Evolutionary conservation across 768 basidiomycete genomes (phyloP).

Genomic region (Amylocystis lapponica): DNA sequence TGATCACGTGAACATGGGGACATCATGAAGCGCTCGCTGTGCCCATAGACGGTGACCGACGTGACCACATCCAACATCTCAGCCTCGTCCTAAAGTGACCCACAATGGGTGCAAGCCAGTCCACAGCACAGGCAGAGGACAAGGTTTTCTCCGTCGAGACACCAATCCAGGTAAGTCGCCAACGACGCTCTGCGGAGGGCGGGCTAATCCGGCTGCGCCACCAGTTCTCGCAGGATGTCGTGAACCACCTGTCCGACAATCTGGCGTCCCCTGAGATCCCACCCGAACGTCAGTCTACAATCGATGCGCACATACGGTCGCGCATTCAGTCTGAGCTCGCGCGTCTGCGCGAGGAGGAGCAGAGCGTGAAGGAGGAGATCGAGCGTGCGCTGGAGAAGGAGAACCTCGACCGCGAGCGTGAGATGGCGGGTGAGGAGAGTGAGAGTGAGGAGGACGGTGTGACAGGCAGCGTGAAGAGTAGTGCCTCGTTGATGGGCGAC

Average conservation of each 20-base stretch:
- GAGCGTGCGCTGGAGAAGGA: constrained; percentile 79
- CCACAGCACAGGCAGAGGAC: constrained; percentile 48
- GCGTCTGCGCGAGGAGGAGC: constrained; percentile 64
- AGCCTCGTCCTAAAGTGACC: neutral
- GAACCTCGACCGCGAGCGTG: constrained; percentile 73
- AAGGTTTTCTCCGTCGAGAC: constrained; percentile 43
- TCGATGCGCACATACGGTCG: constrained; percentile 69
- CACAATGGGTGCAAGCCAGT: constrained; percentile 65
- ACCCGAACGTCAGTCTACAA: constrained; percentile 62
- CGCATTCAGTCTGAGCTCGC: constrained; percentile 66
- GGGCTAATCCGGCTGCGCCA: no score
- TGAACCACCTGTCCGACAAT: constrained; percentile 70
- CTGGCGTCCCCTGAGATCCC: constrained; percentile 52
- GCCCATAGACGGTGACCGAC: no score
- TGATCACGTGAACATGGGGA: no score
- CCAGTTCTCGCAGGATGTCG: constrained; percentile 81
- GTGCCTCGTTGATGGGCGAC: constrained; percentile 62
- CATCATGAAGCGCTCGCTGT: no score
- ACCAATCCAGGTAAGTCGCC: constrained; percentile 31
- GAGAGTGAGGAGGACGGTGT: constrained; percentile 29
- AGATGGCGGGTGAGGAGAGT: constrained; percentile 36
- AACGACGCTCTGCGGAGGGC: no score
- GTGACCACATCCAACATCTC: neutral
- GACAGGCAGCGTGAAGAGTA: constrained; percentile 45
- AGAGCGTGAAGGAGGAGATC: constrained; percentile 64